phyloP scores from a whole-genome alignment of 2,329 filamentous ascomycete genomes.

The Exophiala oligosperma region DNA sequence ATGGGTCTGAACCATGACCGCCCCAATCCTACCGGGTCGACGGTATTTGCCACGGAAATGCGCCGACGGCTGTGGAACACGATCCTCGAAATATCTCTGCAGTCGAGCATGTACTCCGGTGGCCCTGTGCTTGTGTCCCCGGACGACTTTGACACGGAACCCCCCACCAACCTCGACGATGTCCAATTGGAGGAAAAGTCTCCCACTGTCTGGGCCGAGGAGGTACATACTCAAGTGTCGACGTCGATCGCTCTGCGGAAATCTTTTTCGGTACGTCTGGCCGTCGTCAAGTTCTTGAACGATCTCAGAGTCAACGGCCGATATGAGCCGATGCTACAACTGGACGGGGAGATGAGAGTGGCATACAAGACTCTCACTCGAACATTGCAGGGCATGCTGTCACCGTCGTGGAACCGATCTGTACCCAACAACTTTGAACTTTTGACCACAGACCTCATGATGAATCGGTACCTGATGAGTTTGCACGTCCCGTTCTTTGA shows the following conservation, averaged over 20 bases:
- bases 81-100: conserved; percentile 35
- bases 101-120: conserved; percentile 34
- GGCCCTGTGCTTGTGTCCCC: conserved; percentile 32
- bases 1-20: conserved; percentile 66
- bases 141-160: conserved; percentile 34
- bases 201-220: conserved; percentile 32
- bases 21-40: conserved; percentile 31
- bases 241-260: conserved; percentile 38
- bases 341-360: conserved; percentile 46
- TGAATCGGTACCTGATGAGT: conserved; percentile 32
- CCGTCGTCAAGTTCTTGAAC: conserved; percentile 35
- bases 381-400: conserved; percentile 16
- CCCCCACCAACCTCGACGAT: conserved; percentile 24
- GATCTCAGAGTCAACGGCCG: conserved; percentile 23
- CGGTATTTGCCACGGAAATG: conserved; percentile 24
- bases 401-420: too few species aligned
- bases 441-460: conserved; percentile 31
- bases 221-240: conserved; percentile 37
- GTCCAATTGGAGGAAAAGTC: conserved; percentile 28
- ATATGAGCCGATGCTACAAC: conserved; percentile 28
- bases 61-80: conserved; percentile 37
- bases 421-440: conserved; percentile 11
- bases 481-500: conserved; percentile 37
- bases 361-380: conserved; percentile 44
- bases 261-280: conserved; percentile 39